Conservation (phyloP, 805 yeast genomes). For the Teunomyces tritomae region DNA sequence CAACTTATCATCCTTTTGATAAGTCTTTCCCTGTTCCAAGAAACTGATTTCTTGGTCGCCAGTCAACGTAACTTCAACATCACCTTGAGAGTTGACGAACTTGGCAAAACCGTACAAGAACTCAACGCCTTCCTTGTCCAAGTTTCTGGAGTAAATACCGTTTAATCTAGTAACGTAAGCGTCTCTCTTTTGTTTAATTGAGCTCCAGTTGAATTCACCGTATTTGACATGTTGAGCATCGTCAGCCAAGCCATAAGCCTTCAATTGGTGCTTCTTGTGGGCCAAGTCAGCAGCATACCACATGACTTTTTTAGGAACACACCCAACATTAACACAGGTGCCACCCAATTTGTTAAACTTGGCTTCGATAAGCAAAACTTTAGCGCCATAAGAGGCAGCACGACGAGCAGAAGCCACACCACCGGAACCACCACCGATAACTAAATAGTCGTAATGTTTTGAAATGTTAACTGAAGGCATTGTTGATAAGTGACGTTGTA, state of each 20-base stretch:
- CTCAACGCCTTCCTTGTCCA: conserved; percentile 87
- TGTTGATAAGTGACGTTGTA: conserved; percentile 19
- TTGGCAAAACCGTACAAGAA: conserved; percentile 82
- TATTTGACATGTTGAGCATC: conserved; percentile 47
- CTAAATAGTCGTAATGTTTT: conserved; percentile 81
- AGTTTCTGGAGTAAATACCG: conserved; percentile 88
- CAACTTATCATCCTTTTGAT: conserved; percentile 52
- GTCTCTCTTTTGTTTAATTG: conserved; percentile 83
- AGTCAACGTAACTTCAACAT: conserved; percentile 67
- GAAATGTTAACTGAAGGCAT: conserved; percentile 53
- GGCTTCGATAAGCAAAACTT: conserved; percentile 78
- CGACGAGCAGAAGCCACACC: conserved; percentile 99
- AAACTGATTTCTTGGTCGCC: conserved; percentile 40
- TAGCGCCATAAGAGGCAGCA: conserved; percentile 92
- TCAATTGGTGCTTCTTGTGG: conserved; percentile 66
- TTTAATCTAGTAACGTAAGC: conserved; percentile 85
- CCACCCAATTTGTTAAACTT: conserved; percentile 77
- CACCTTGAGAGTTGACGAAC: conserved; percentile 59
- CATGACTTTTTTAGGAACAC: conserved; percentile 98
- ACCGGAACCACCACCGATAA: conserved; percentile 98
- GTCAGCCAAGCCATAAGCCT: conserved; percentile 76
- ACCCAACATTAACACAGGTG: conserved; percentile 98
- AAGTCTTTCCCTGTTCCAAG: conserved; percentile 27
- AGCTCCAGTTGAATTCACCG: conserved; percentile 74
- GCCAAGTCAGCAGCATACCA: conserved; percentile 97